Evolutionary conservation across 495 filamentous ascomycete genomes (phyloP), one percentile per base, ranked within the genome.

Genomic region (Cercophora sp.): DNA sequence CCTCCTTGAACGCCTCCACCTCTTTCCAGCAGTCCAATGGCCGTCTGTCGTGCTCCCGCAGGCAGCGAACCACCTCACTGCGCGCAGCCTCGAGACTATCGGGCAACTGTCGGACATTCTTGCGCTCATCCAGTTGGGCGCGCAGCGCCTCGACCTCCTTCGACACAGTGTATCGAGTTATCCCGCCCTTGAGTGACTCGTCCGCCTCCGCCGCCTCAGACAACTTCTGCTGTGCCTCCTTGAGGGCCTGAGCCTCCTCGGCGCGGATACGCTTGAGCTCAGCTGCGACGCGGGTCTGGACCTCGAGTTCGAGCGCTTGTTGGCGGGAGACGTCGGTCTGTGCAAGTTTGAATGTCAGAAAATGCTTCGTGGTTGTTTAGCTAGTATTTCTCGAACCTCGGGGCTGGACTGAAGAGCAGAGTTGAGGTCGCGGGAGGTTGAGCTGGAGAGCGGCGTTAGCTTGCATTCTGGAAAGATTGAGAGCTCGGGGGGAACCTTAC

Each of bases 21-120:
- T 98, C 94, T 69, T 82, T 79, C 86, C 89, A 97, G 78, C 93
- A 98, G 77, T 97, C 85, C 66, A 98, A 70, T 65, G 93, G 94
- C 70, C 90, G 79, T 45, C 91, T 75, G 63, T 97, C 92, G 72
- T 96, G 86, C 63, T 83, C 76, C 57, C 85, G 73, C 75, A 98
- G 74, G 69, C 93, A 98, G 40, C 80, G 78, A 54, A 93, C 81
- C 42, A 98, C 85, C 54, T 85, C 80, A 52, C 79, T 72, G 64
- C 85, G 86, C 29, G 94, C 91, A 67, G 76, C 77, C 66, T 86
- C 79, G 23, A 96, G 79, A 41, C 71, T 76, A 52, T 83, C 79
- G 18, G 75, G 74, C 29, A 78, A 55, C 56, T 84, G 76, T 16
- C 78, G 72, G 50, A 96, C 62, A 72, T 88, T 85, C 63, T 83